Evolutionary conservation across 2,329 filamentous ascomycete genomes (phyloP).

Genomic region (Sporothrix brunneoviolacea): DNA sequence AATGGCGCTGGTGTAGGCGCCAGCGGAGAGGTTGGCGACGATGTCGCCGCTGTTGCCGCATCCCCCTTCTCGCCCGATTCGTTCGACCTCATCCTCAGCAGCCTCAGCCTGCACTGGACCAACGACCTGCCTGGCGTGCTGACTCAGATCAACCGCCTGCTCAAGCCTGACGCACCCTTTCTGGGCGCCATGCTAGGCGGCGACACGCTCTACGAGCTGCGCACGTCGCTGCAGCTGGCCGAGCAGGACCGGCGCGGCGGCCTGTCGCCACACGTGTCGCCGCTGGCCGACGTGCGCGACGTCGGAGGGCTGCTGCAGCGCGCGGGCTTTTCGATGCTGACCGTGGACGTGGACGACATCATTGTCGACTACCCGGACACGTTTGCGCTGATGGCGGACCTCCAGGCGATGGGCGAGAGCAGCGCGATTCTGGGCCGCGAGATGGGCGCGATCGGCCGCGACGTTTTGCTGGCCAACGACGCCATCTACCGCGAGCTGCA

Average conservation of each 20-base stretch:
- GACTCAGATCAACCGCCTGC: constrained; percentile 72
- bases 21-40: background rate
- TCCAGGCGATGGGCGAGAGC: constrained; percentile 93
- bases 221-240: constrained; percentile 86
- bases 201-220: constrained; percentile 87
- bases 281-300: constrained; percentile 85
- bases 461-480: constrained; percentile 81
- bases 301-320: constrained; percentile 79
- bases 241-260: constrained; percentile 88
- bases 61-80: constrained; percentile 56
- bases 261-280: constrained; percentile 83
- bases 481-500: constrained; percentile 85
- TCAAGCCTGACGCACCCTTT: constrained; percentile 88
- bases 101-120: constrained; percentile 90
- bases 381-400: constrained; percentile 85
- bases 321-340: constrained; percentile 90
- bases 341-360: constrained; percentile 95
- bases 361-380: constrained; percentile 88
- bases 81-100: constrained; percentile 88
- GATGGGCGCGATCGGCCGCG: constrained; percentile 67
- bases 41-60: constrained; percentile 22
- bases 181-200: constrained; percentile 95
- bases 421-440: constrained; percentile 86
- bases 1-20: background rate
- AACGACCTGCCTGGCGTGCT: constrained; percentile 88